Evolutionary conservation across 2,329 filamentous ascomycete species (phyloP).

Genomic region (Coniochaeta sp.): DNA sequence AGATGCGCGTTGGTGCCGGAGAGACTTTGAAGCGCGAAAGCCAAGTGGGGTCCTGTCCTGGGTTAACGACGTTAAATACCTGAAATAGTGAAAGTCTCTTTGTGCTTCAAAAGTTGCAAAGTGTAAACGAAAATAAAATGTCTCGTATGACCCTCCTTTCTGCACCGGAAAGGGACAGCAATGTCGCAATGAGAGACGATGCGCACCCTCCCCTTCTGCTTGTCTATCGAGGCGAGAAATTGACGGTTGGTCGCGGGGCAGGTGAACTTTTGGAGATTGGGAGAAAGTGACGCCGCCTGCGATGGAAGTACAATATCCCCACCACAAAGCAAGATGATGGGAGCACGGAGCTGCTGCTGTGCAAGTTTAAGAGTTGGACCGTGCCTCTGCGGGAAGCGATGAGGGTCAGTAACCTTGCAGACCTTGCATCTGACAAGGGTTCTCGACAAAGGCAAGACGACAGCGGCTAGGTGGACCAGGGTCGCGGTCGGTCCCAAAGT

Average conservation of each 20-base stretch:
- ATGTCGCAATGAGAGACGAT: background rate
- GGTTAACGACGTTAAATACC: conserved; percentile 23
- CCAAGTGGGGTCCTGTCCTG: conserved; percentile 23
- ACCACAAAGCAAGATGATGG: conserved; percentile 13
- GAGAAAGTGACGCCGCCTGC: conserved; percentile 9
- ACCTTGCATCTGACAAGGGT: conserved; percentile 7
- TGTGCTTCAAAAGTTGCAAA: conserved; percentile 19
- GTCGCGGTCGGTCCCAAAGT: conserved; percentile 32
- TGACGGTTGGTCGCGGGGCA: background rate
- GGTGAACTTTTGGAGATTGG: background rate
- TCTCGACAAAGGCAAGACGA: too few species aligned
- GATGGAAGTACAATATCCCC: conserved; percentile 11
- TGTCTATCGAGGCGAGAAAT: conserved; percentile 8
- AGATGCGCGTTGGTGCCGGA: conserved; percentile 6
- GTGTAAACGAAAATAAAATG: conserved; percentile 25
- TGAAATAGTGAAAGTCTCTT: conserved; percentile 27
- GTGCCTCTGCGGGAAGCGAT: conserved; percentile 17
- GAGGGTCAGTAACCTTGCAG: background rate
- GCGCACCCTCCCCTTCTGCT: background rate
- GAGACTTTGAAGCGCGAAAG: conserved; percentile 19
- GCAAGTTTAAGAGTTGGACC: conserved; percentile 23
- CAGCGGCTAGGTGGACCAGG: conserved; percentile 31
- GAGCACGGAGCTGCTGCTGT: conserved; percentile 13
- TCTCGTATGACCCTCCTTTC: conserved; percentile 28
- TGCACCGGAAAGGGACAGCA: conserved; percentile 1